These are phyloP conservation scores for Prunus mira DNA, from an alignment of 306 rosid genomes.

Conservation along the genomic window DNA sequence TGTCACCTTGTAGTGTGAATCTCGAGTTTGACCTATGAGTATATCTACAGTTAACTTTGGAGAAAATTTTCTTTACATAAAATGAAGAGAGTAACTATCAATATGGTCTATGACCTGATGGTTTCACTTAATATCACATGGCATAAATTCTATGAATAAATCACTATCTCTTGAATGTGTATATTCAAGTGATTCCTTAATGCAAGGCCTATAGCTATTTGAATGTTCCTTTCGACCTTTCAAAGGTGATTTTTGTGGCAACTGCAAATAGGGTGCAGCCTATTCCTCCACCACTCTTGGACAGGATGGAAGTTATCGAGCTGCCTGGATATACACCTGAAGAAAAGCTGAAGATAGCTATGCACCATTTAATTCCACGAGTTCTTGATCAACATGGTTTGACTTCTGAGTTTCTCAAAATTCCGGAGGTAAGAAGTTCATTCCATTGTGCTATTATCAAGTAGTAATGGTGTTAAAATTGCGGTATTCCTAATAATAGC, in stretches of 20 bases:
- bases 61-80: neutral
- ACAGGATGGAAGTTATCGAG: constrained; percentile 99
- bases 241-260: constrained; percentile 89
- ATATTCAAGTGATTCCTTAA: constrained; percentile 52
- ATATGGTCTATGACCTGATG: neutral
- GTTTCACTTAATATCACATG: neutral
- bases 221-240: constrained; percentile 97
- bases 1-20: neutral
- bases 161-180: neutral
- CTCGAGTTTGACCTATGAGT: neutral
- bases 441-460: neutral
- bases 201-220: constrained; percentile 61
- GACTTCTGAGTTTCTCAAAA: constrained; percentile 80
- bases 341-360: constrained; percentile 91
- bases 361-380: constrained; percentile 88
- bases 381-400: constrained; percentile 95
- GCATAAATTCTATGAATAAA: no score
- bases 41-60: neutral
- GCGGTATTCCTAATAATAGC: neutral
- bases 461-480: neutral
- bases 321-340: constrained; percentile 97
- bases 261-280: constrained; percentile 94
- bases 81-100: neutral
- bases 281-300: constrained; percentile 89
- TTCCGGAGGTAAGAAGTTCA: constrained; percentile 73